phyloP scores from a whole-genome alignment of 2,329 filamentous ascomycete genomes.

The Ophioceras dolichostomum region DNA sequence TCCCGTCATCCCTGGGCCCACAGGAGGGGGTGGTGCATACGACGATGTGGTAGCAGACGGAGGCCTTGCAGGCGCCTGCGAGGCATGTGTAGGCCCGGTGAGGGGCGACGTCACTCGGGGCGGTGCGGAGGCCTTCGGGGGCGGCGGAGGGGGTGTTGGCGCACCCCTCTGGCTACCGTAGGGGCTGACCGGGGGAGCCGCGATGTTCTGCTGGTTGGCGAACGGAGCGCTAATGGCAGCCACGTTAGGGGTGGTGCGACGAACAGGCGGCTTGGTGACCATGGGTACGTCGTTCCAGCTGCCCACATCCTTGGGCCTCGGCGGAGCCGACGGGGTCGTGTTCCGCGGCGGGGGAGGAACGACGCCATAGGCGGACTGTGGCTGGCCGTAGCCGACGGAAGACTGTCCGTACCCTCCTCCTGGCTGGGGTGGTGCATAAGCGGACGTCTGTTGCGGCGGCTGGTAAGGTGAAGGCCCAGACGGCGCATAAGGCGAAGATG shows the following conservation, averaged over 20 bases:
- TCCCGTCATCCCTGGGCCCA: constrained; percentile 15
- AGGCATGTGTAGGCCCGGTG: constrained; percentile 38
- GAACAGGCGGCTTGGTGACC: constrained; percentile 62
- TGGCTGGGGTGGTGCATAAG: constrained; percentile 22
- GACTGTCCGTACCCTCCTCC: constrained; percentile 41
- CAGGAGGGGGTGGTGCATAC: constrained; percentile 52
- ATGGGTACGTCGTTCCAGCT: constrained; percentile 95
- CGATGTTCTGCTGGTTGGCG: constrained; percentile 47
- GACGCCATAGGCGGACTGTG: constrained; percentile 17
- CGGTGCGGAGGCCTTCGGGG: constrained; percentile 59
- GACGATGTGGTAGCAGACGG: constrained; percentile 46
- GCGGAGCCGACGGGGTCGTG: constrained; percentile 53
- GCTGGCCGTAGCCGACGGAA: constrained; percentile 22
- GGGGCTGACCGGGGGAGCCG: constrained; percentile 45
- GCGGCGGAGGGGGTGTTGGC: constrained; percentile 65
- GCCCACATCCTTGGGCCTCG: constrained; percentile 60
- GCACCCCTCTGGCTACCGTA: constrained; percentile 47
- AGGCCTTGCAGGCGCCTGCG: constrained; percentile 32
- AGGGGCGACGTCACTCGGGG: constrained; percentile 64
- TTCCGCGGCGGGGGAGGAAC: constrained; percentile 32
- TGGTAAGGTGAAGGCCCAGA: constrained; percentile 8
- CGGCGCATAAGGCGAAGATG: constrained; percentile 20
- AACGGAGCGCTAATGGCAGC: constrained; percentile 66
- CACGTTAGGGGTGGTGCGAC: constrained; percentile 61
- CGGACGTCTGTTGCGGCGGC: constrained; percentile 5